Evolutionary conservation across 495 filamentous ascomycete genomes (phyloP).

Genomic region (Patellaria atrata): DNA sequence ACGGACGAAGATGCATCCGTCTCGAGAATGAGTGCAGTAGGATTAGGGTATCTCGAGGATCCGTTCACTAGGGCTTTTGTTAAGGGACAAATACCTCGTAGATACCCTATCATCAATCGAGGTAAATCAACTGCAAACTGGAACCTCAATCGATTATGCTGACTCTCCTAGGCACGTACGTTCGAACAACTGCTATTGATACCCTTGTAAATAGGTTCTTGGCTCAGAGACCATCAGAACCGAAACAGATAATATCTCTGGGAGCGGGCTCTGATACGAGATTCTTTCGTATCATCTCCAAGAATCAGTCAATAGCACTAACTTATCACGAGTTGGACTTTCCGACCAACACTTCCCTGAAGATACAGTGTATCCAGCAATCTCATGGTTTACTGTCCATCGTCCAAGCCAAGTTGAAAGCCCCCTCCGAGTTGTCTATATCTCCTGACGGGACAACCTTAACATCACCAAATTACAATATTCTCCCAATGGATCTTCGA

Average conservation of each 20-base stretch:
- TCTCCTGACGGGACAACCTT: slow-evolving; percentile 30
- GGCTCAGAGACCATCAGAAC: slow-evolving; percentile 10
- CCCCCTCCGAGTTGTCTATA: slow-evolving; percentile 21
- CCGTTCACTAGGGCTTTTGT: slow-evolving; percentile 58
- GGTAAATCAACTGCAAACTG: slow-evolving; percentile 33
- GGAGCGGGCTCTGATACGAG: slow-evolving; percentile 92
- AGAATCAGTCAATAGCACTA: slow-evolving; percentile 29
- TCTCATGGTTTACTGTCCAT: slow-evolving; percentile 23
- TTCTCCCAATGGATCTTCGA: slow-evolving; percentile 75
- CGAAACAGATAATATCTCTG: slow-evolving; percentile 80
- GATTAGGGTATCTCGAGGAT: slow-evolving; percentile 76
- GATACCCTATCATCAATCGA: slow-evolving; percentile 85
- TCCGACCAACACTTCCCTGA: slow-evolving; percentile 50
- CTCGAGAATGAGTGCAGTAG: slow-evolving; percentile 75
- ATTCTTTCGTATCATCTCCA: slow-evolving; percentile 49
- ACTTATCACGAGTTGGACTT: slow-evolving; percentile 94
- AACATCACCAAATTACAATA: slow-evolving; percentile 42
- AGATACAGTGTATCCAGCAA: slow-evolving; percentile 39
- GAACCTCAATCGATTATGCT: not conserved
- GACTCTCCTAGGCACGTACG: slow-evolving; percentile 70
- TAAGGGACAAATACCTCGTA: slow-evolving; percentile 32
- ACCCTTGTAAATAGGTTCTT: slow-evolving; percentile 62
- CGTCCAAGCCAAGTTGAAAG: slow-evolving; percentile 2
- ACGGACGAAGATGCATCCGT: slow-evolving; percentile 88
- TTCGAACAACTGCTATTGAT: slow-evolving; percentile 79